These are phyloP conservation scores for Hippophae tibetana DNA, from an alignment of 306 rosid species.

Conservation along the genomic window DNA sequence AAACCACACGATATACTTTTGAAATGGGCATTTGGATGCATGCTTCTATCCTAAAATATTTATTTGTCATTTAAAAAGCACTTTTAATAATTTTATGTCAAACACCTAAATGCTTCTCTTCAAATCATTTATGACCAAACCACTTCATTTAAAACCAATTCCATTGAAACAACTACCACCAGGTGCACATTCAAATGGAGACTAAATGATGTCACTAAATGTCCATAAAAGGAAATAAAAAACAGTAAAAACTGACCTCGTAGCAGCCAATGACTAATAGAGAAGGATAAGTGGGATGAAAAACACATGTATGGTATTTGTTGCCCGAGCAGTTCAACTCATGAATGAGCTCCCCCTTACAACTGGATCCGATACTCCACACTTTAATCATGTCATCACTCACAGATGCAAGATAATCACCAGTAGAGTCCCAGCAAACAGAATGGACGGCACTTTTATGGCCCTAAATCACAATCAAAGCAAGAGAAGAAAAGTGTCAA, in stretches of 20 bases:
- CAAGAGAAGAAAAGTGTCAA: not conserved
- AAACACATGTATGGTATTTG: conserved; percentile 44
- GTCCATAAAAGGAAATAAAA: not conserved
- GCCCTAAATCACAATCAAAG: conserved; percentile 40
- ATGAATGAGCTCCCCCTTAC: conserved; percentile 40
- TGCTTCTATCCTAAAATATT: no score
- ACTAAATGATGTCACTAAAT: not conserved
- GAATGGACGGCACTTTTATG: conserved; percentile 45
- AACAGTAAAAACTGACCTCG: conserved; percentile 33
- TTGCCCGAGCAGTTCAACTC: conserved; percentile 34
- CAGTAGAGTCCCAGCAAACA: conserved; percentile 67
- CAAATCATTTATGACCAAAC: no score
- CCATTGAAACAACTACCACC: no score
- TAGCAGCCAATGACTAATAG: conserved; percentile 51
- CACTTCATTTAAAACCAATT: no score
- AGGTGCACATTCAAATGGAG: no score
- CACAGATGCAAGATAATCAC: conserved; percentile 62
- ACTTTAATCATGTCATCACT: conserved; percentile 55
- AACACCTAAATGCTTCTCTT: no score
- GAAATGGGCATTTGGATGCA: no score
- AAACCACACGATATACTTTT: no score
- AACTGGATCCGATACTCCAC: conserved; percentile 46
- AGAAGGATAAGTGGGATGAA: conserved; percentile 54
- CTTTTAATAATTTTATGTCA: no score
- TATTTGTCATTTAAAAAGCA: no score